phyloP scores from a whole-genome alignment of 768 basidiomycete species.

The Tulasnella sp. region DNA sequence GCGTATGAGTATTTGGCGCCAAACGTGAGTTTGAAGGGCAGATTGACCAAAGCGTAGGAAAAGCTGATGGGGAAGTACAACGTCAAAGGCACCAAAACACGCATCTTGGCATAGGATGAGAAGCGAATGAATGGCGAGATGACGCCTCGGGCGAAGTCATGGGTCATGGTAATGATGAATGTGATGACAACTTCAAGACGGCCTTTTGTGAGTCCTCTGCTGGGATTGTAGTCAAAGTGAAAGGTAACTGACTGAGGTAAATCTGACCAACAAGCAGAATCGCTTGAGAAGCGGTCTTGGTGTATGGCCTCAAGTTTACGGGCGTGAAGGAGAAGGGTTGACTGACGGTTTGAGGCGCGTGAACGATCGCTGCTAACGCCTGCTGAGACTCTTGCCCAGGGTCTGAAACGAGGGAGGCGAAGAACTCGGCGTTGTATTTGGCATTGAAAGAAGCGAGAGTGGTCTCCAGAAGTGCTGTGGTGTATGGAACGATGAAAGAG shows the following conservation, averaged over 20 bases:
- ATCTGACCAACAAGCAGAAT: constrained; percentile 26
- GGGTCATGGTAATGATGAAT: constrained; percentile 21
- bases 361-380: constrained; percentile 26
- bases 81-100: constrained; percentile 27
- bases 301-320: constrained; percentile 25
- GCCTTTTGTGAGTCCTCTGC: not conserved
- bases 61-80: constrained; percentile 30
- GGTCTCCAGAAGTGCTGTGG: constrained; percentile 20
- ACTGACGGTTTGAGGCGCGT: constrained; percentile 26
- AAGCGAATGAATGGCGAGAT: constrained; percentile 31
- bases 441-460: constrained; percentile 11
- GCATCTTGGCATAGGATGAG: constrained; percentile 26
- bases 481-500: constrained; percentile 31
- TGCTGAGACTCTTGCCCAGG: constrained; percentile 30
- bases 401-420: constrained; percentile 14
- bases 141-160: constrained; percentile 23
- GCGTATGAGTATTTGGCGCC: constrained; percentile 26
- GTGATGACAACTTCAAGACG: not conserved
- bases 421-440: constrained; percentile 4
- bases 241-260: constrained; percentile 16
- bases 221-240: too few relatives aligned
- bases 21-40: constrained; percentile 35
- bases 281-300: constrained; percentile 21
- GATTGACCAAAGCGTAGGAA: constrained; percentile 32
- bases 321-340: constrained; percentile 19